Conservation (phyloP, 805 yeast genomes). For the Candida maesae region DNA sequence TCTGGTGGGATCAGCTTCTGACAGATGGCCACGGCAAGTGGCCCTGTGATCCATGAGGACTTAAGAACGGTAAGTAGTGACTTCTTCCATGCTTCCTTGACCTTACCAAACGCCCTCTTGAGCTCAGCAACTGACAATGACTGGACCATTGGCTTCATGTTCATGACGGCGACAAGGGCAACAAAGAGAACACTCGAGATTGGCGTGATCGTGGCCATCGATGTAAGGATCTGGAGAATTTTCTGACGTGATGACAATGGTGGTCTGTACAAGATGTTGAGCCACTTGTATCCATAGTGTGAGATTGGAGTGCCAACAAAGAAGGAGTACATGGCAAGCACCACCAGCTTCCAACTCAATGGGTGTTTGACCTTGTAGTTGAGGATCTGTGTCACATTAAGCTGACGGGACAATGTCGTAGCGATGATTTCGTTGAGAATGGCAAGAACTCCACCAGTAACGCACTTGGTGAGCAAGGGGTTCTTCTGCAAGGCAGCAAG, state of each 20-base stretch:
- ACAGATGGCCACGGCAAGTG: slow-evolving; percentile 48
- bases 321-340: slow-evolving; percentile 55
- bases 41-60: slow-evolving; percentile 52
- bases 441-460: slow-evolving; percentile 53
- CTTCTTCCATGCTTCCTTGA: slow-evolving; percentile 32
- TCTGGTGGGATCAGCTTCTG: slow-evolving; percentile 55
- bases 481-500: slow-evolving; percentile 37
- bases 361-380: slow-evolving; percentile 24
- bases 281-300: slow-evolving; percentile 47
- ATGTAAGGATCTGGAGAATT: slow-evolving; percentile 46
- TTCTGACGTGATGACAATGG: slow-evolving; percentile 39
- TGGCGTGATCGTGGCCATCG: slow-evolving; percentile 56
- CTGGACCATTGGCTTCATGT: slow-evolving; percentile 26
- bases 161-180: slow-evolving; percentile 49
- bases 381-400: slow-evolving; percentile 23
- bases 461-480: slow-evolving; percentile 57
- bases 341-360: slow-evolving; percentile 37
- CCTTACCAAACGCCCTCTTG: slow-evolving; percentile 10
- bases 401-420: slow-evolving; percentile 45
- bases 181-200: slow-evolving; percentile 45
- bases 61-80: slow-evolving; percentile 45
- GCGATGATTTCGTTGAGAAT: slow-evolving; percentile 58
- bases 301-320: slow-evolving; percentile 53
- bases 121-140: slow-evolving; percentile 13
- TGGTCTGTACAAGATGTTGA: slow-evolving; percentile 42